A percentile compares a stretch with the other conserved stretches of the same genome.
Conservation (phyloP, 2,329 filamentous ascomycete genomes). For the Ciborinia camelliae region DNA sequence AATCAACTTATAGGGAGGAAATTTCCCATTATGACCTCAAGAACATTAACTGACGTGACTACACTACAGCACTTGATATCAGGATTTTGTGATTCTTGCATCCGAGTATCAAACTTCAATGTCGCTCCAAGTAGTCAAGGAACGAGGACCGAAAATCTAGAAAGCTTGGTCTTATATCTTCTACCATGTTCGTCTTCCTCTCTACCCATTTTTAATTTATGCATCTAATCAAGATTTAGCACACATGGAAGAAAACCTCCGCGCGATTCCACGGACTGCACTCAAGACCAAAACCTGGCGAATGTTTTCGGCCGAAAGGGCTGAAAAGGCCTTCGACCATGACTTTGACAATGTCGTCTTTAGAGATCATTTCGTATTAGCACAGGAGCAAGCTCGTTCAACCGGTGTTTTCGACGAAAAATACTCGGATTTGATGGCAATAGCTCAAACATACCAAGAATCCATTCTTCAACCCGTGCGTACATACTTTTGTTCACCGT, state of each 20-base stretch:
- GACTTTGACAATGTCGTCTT: constrained; percentile 18
- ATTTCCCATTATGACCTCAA: background rate
- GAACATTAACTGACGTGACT: background rate
- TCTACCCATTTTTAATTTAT: background rate
- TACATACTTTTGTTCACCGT: background rate
- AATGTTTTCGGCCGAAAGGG: constrained; percentile 13
- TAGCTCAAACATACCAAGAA: constrained; percentile 18
- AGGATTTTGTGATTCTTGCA: constrained; percentile 23
- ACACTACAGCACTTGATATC: constrained; percentile 16
- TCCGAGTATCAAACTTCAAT: constrained; percentile 23
- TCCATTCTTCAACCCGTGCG: constrained; percentile 13
- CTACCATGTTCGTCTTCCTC: constrained; percentile 19
- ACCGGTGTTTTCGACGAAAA: constrained; percentile 9
- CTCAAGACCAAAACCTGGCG: constrained; percentile 22
- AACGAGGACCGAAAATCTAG: constrained; percentile 22
- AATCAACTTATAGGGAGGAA: background rate
- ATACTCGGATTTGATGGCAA: constrained; percentile 10
- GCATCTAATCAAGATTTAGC: constrained; percentile 13
- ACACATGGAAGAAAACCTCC: constrained; percentile 23
- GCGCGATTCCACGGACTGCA: constrained; percentile 12
- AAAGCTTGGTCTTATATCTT: constrained; percentile 25
- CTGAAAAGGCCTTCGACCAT: constrained; percentile 4
- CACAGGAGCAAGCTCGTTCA: constrained; percentile 16
- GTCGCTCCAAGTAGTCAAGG: constrained; percentile 21
- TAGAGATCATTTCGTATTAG: constrained; percentile 16